Evolutionary conservation across 202 grass and related monocot genomes (phyloP).

Genomic region (Hordeum pubiflorum): DNA sequence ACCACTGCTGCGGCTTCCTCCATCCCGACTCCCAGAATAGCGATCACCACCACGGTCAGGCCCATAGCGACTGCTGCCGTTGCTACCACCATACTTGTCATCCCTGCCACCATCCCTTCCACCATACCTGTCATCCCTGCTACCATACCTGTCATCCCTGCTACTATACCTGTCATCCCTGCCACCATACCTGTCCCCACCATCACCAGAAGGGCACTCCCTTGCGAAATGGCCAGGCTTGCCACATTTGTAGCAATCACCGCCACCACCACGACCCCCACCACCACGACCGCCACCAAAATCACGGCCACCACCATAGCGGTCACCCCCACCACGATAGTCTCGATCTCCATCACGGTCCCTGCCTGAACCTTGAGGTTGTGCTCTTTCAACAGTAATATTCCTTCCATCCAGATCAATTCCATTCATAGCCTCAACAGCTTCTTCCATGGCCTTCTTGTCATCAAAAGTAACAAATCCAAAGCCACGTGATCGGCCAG

Average conservation of each 20-base stretch:
- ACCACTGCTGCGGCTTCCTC: conserved; percentile 34
- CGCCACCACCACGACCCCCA: conserved; percentile 14
- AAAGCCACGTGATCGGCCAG: conserved; percentile 50
- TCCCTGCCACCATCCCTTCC: conserved; percentile 26
- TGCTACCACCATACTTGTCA: conserved; percentile 41
- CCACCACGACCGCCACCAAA: conserved; percentile 32
- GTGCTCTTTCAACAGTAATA: conserved; percentile 50
- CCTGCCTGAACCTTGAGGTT: conserved; percentile 31
- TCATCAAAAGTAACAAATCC: conserved; percentile 54
- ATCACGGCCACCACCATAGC: conserved; percentile 26
- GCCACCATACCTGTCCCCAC: conserved; percentile 37
- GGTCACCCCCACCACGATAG: conserved; percentile 19
- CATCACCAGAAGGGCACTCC: conserved; percentile 62
- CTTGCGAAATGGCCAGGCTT: conserved; percentile 55
- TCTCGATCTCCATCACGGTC: conserved; percentile 37
- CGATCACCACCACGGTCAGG: conserved; percentile 43
- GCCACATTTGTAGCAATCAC: conserved; percentile 55
- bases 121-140: conserved; percentile 38
- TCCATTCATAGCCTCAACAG: conserved; percentile 54
- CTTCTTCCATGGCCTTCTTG: conserved; percentile 50
- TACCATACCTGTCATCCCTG: conserved; percentile 42
- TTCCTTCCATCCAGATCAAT: conserved; percentile 39
- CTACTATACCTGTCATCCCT: conserved; percentile 47
- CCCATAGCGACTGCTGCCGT: conserved; percentile 35
- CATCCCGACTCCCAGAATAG: conserved; percentile 36